phyloP scores from a whole-genome alignment of 2,329 filamentous ascomycete genomes.

The Fusarium musae region DNA sequence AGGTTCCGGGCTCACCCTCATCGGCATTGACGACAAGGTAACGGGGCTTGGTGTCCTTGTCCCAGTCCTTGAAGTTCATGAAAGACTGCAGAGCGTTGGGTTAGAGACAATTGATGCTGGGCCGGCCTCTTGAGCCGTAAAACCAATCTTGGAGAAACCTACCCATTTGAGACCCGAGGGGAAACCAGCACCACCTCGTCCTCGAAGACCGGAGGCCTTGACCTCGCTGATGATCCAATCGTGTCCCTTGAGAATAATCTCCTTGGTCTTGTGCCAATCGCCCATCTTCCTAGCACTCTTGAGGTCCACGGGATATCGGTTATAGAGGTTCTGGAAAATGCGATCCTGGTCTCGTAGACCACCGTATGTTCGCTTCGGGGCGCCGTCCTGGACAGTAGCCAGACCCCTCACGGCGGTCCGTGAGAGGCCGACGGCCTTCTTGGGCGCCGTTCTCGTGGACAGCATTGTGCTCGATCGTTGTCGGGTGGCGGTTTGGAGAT shows the following conservation, averaged over 20 bases:
- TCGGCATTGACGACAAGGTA: constrained; percentile 99
- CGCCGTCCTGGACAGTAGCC: constrained; percentile 81
- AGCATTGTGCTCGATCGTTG: constrained; percentile 55
- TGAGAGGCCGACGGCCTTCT: constrained; percentile 54
- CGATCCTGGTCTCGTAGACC: constrained; percentile 95
- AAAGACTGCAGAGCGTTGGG: constrained; percentile 74
- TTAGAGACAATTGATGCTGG: constrained; percentile 39
- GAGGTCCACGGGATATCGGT: constrained; percentile 89
- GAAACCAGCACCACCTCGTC: constrained; percentile 96
- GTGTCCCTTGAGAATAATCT: constrained; percentile 95
- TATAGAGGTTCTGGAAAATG: constrained; percentile 99
- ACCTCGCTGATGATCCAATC: constrained; percentile 99
- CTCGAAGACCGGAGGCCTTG: constrained; percentile 94
- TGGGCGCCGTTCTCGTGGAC: constrained; percentile 56
- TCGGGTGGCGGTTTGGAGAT: constrained; percentile 47
- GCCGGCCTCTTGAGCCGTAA: constrained; percentile 18
- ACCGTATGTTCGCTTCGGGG: constrained; percentile 79
- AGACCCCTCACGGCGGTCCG: constrained; percentile 71
- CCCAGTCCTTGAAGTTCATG: constrained; percentile 99
- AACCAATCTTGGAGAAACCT: constrained; percentile 53
- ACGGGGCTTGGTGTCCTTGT: constrained; percentile 94
- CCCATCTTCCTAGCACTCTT: constrained; percentile 97
- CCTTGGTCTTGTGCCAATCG: constrained; percentile 99
- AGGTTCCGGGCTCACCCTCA: constrained; percentile 97
- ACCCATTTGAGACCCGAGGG: constrained; percentile 99